These are phyloP conservation scores for Iodosphaeria phyllophila DNA, from an alignment of 2,329 filamentous ascomycete species.

Conservation along the genomic window DNA sequence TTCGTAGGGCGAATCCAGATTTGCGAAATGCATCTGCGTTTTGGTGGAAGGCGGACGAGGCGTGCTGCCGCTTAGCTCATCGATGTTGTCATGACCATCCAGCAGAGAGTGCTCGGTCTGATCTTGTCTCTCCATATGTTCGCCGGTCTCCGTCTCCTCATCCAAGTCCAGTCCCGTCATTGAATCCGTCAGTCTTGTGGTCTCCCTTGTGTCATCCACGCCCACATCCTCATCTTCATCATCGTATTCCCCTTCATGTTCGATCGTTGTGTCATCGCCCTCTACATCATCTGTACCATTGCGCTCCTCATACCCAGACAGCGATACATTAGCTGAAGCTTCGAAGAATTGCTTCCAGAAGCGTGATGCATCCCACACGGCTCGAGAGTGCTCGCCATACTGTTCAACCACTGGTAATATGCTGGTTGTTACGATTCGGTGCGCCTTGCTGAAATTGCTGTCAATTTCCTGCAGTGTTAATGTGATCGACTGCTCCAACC, in stretches of 20 bases:
- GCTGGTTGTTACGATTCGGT: slow-evolving; percentile 85
- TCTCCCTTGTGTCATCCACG: slow-evolving; percentile 28
- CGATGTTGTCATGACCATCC: no score
- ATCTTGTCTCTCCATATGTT: slow-evolving; percentile 6
- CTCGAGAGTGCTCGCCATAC: slow-evolving; percentile 81
- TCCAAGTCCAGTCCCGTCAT: slow-evolving; percentile 12
- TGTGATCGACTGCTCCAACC: slow-evolving; percentile 90
- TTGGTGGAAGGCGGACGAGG: slow-evolving; percentile 37
- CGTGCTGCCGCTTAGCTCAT: slow-evolving; percentile 47
- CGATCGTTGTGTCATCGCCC: no score
- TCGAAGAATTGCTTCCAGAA: slow-evolving; percentile 99
- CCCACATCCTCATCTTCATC: slow-evolving; percentile 45
- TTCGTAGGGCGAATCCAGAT: slow-evolving; percentile 63
- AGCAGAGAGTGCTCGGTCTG: slow-evolving; percentile 46
- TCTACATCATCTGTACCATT: no score
- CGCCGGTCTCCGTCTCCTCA: background rate
- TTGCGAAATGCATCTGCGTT: slow-evolving; percentile 30
- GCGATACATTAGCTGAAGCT: slow-evolving; percentile 88
- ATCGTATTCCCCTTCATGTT: no score
- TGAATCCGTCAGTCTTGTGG: slow-evolving; percentile 36
- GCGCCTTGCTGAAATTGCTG: slow-evolving; percentile 91
- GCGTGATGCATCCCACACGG: slow-evolving; percentile 92
- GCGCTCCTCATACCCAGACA: slow-evolving; percentile 87
- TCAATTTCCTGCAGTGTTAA: slow-evolving; percentile 97
- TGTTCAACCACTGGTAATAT: slow-evolving; percentile 89